Percentiles rank a stretch among this genome's conserved stretches.
Conservation (phyloP, 257 asterid genomes). For the Prunella vulgaris region DNA sequence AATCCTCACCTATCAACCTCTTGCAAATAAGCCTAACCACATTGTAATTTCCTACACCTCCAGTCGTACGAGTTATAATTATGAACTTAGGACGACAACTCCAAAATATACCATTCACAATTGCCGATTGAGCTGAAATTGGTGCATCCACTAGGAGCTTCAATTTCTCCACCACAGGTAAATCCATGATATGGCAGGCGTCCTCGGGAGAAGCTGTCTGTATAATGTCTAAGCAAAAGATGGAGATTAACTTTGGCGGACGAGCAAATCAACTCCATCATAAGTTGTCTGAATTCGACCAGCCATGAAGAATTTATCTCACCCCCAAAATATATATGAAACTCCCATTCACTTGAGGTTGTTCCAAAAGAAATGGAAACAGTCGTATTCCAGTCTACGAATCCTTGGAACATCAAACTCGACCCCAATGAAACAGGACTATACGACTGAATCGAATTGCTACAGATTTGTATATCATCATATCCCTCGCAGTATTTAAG, state of each 20-base stretch:
- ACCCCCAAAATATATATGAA: no score
- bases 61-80: neutral
- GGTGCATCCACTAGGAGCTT: neutral
- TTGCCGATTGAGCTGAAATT: neutral
- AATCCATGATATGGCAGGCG: no score
- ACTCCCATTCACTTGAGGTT: no score
- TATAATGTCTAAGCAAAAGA: no score
- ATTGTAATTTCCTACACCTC: no score
- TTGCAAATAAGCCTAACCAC: neutral
- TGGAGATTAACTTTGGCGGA: neutral
- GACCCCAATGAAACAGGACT: no score
- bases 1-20: neutral
- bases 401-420: no score
- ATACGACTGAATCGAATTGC: neutral
- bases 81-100: neutral
- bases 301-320: neutral
- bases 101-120: neutral
- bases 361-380: no score
- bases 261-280: neutral
- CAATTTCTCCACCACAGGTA: neutral
- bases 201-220: no score
- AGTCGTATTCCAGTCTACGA: no score
- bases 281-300: neutral
- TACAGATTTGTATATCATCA: no score
- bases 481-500: no score